A percentile compares a stretch with the other conserved stretches of the same genome.
Evolutionary conservation across 2,329 filamentous ascomycete species (phyloP).

Genomic region (Mycosphaerelloides madeirae): DNA sequence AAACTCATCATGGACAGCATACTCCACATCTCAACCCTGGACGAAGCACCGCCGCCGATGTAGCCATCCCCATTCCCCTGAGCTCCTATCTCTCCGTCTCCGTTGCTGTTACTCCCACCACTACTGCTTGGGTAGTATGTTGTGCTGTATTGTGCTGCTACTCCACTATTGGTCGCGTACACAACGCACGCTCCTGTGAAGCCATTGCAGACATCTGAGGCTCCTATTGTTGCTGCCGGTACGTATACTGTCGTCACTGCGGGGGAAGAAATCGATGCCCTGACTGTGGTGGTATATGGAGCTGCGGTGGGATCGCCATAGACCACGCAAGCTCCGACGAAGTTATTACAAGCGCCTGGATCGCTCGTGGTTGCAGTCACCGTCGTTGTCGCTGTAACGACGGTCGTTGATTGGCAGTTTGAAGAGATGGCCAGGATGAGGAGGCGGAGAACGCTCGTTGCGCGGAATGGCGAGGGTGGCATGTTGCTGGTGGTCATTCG

Average conservation of each 20-base stretch:
- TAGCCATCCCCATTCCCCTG: conserved; percentile 10
- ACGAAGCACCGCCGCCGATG: conserved; percentile 4
- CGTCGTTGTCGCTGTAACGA: conserved; percentile 12
- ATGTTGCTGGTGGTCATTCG: too few species aligned
- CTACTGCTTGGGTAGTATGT: conserved; percentile 1
- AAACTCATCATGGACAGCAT: too few species aligned
- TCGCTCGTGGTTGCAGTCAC: conserved; percentile 5
- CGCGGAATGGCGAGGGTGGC: too few species aligned
- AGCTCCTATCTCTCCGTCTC: conserved; percentile 14
- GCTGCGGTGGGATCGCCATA: conserved; percentile 10
- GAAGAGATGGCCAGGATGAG: too few species aligned
- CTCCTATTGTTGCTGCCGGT: background rate
- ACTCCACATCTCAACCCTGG: background rate
- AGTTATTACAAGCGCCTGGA: conserved; percentile 12
- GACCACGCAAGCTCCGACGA: conserved; percentile 18
- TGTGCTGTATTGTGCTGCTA: background rate
- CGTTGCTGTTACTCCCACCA: conserved; percentile 4
- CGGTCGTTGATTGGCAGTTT: conserved; percentile 4
- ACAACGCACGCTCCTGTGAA: conserved; percentile 2
- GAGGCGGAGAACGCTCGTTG: too few species aligned
- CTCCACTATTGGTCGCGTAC: conserved; percentile 2
- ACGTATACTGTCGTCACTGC: conserved; percentile 4
- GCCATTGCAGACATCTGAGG: background rate
- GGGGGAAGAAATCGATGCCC: background rate
- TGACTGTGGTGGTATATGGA: conserved; percentile 2